A percentile compares a stretch with the other conserved stretches of the same genome.
These are phyloP conservation scores for Fusarium camptoceras DNA, from an alignment of 2,329 filamentous ascomycete species.

Conservation along the genomic window DNA sequence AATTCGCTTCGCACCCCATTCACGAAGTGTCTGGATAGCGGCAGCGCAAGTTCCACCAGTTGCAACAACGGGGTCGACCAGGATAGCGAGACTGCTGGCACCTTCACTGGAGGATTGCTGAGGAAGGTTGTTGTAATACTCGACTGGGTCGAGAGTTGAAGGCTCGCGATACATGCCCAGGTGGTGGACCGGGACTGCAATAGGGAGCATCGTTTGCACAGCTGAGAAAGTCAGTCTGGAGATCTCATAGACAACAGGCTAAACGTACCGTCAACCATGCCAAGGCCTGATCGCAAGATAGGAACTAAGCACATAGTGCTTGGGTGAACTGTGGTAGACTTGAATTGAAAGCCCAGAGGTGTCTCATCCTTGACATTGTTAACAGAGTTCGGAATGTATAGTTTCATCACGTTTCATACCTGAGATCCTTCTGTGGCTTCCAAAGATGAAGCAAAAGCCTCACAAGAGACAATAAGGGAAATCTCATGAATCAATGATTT, in stretches of 20 bases:
- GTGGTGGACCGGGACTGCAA: constrained; percentile 86
- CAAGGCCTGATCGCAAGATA: constrained; percentile 90
- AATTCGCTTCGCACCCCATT: constrained; percentile 91
- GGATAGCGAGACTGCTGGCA: constrained; percentile 74
- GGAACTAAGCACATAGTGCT: constrained; percentile 83
- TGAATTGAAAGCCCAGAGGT: constrained; percentile 81
- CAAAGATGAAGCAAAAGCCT: constrained; percentile 78
- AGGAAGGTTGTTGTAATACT: constrained; percentile 98
- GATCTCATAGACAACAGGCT: background rate
- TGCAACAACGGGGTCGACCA: constrained; percentile 93
- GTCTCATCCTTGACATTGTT: constrained; percentile 72
- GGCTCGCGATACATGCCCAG: constrained; percentile 95
- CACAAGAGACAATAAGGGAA: constrained; percentile 81
- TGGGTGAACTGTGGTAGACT: constrained; percentile 71
- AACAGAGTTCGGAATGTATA: background rate
- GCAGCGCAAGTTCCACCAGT: constrained; percentile 91
- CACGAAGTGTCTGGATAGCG: constrained; percentile 86
- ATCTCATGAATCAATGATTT: constrained; percentile 89
- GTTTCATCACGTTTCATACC: constrained; percentile 59
- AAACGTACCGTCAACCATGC: constrained; percentile 82
- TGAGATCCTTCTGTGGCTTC: constrained; percentile 68
- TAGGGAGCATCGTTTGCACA: constrained; percentile 83
- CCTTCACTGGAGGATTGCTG: constrained; percentile 67
- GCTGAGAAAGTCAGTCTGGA: constrained; percentile 60
- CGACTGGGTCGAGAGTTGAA: constrained; percentile 86